phyloP scores from a whole-genome alignment of 2,329 filamentous ascomycete genomes.

The Phoma sp. region DNA sequence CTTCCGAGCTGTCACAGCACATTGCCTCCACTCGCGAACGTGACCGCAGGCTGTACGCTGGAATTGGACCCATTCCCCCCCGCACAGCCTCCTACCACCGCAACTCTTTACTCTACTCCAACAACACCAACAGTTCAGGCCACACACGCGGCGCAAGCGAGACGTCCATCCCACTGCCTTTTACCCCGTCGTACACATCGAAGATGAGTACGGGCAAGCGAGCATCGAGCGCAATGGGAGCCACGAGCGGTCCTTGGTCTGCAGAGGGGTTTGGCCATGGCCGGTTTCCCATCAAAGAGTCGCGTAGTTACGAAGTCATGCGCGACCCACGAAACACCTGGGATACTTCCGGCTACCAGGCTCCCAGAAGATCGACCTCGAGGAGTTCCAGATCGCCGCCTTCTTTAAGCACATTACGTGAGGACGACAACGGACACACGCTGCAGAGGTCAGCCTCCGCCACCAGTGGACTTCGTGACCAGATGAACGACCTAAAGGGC shows the following conservation, averaged over 20 bases:
- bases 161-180: slow-evolving; percentile 47
- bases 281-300: slow-evolving; percentile 48
- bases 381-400: slow-evolving; percentile 48
- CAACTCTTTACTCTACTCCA: slow-evolving; percentile 41
- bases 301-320: slow-evolving; percentile 51
- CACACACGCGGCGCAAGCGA: slow-evolving; percentile 54
- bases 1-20: slow-evolving; percentile 43
- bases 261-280: slow-evolving; percentile 45
- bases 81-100: slow-evolving; percentile 38
- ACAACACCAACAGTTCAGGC: slow-evolving; percentile 33
- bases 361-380: slow-evolving; percentile 48
- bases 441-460: slow-evolving; percentile 73
- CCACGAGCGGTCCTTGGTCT: slow-evolving; percentile 48
- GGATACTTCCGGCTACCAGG: slow-evolving; percentile 33
- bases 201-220: slow-evolving; percentile 41
- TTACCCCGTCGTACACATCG: slow-evolving; percentile 40
- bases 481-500: slow-evolving; percentile 85
- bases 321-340: slow-evolving; percentile 42
- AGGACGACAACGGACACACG: slow-evolving; percentile 45
- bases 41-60: slow-evolving; percentile 45
- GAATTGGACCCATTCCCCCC: slow-evolving; percentile 47
- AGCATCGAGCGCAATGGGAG: slow-evolving; percentile 50
- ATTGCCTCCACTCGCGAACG: slow-evolving; percentile 45
- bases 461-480: slow-evolving; percentile 77
- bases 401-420: slow-evolving; percentile 51